A percentile compares a stretch with the other conserved stretches of the same genome.
Evolutionary conservation across 352 stramenopile genomes (phyloP).

Genomic region (Peronospora destructor): DNA sequence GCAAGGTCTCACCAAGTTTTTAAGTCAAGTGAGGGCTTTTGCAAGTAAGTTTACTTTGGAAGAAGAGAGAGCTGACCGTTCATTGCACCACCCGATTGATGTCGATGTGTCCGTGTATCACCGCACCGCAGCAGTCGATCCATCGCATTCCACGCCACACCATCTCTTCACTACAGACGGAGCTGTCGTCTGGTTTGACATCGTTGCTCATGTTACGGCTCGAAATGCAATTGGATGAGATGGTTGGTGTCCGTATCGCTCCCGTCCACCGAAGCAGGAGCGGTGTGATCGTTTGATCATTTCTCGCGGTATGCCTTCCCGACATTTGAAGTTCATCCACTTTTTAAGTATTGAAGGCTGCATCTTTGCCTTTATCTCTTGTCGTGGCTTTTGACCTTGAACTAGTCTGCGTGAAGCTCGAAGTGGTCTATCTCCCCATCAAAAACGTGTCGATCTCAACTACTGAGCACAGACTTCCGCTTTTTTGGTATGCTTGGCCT

Average conservation of each 20-base stretch:
- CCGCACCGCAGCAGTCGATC: too few relatives aligned
- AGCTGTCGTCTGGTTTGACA: neutral
- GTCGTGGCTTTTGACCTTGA: slow-evolving; percentile 23
- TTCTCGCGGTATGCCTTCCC: slow-evolving; percentile 52
- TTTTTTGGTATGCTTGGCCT: too few relatives aligned
- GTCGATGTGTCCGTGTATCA: too few relatives aligned
- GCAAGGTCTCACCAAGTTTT: too few relatives aligned
- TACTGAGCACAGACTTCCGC: too few relatives aligned
- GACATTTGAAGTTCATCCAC: slow-evolving; percentile 29
- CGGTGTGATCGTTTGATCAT: slow-evolving; percentile 36
- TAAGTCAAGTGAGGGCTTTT: too few relatives aligned
- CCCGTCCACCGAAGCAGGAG: slow-evolving; percentile 45
- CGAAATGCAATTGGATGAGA: slow-evolving; percentile 57
- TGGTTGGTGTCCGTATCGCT: slow-evolving; percentile 49
- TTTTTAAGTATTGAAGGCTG: slow-evolving; percentile 25
- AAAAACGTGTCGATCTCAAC: too few relatives aligned
- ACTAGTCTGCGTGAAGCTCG: slow-evolving; percentile 39
- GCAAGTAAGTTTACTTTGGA: too few relatives aligned
- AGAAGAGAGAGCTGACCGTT: too few relatives aligned
- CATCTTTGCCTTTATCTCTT: slow-evolving; percentile 26
- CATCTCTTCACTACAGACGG: slow-evolving; percentile 47
- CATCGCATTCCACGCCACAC: slow-evolving; percentile 87
- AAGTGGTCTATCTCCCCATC: slow-evolving; percentile 41
- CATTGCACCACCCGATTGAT: too few relatives aligned
- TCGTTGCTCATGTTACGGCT: slow-evolving; percentile 26